Evolutionary conservation across 345 rosid genomes (phyloP), one percentile per base, ranked within the genome.

Genomic region (Salix udensis): DNA sequence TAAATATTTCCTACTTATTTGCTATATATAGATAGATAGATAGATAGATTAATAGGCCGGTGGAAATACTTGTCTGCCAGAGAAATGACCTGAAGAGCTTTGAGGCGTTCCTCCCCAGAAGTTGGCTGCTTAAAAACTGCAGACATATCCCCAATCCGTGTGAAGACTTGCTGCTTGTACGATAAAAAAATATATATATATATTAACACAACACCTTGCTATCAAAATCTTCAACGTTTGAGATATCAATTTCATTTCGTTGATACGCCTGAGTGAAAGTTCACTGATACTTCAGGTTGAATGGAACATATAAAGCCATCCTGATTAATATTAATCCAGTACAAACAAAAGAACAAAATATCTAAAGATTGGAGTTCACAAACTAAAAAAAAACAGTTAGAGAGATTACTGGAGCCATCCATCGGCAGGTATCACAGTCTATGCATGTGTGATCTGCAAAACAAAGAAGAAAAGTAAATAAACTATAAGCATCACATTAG

Each of bases 391-490:
- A 78, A 37, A 24, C n/a, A 14, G 65, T 55, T 9, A 18, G 53
- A 15, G 53, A 61, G 2, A 68, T 81, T 87, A 86, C 91, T 78
- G 94, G 94, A 76, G 86, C 94, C 94, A 90, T 90, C 94, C 94
- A 90, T 40, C 94, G 91, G 83, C 91, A 90, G 16, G 94, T 88
- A 82, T 87, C 94, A 58, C 94, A 90, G 44, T 90, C 94, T 61
- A 90, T 88, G 86, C 91, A 90, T 16, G 86, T 82, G 48, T 66
- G 83, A 44, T 88, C 91, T 88, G 89, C 84, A 71, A 73, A 31
- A 42, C 53, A 71, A 67, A 65, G 39, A 18, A 77, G 72, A 64
- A 64, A 64, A 67, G 15, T 44, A 58, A 72, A 18, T 64, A 39
- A 68, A 58, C 46, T 24, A 4, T 12, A 48, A 16, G 19, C 21